Base-by-base conservation (phyloP, 2,329 filamentous ascomycete genomes). In the Ceratocystis colombiana region DNA sequence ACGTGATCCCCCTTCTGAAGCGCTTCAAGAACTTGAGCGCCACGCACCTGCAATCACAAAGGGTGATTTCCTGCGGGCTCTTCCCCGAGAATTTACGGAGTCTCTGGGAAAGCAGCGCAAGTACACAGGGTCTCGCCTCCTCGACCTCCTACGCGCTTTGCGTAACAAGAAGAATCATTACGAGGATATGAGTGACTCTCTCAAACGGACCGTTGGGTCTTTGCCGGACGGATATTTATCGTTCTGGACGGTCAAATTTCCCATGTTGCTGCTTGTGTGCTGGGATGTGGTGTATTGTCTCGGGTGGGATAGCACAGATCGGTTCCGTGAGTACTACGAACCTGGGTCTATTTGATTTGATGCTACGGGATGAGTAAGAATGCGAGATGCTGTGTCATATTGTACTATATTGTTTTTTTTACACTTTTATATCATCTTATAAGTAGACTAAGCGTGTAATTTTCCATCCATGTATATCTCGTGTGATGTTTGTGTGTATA, bases 161-260 rank as follows among this genome's bases (percentile, higher is more conserved):
- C 82, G 94, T 28, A 99, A 99, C 77, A 99, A 99, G 82, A 89
- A 89, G 72, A 96, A 97, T 70, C 94, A 99, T 73, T 99, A 96
- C 74, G 92, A 96, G 72, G 94, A 99, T 74, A 93, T 99, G 89
- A 83, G 89, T 5, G 88, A 92, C 15, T 78, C 84, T 62, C 82
- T 96, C 69, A 93, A 82, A 71, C 78, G 78, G 68, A 74, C 75
- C 37, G 89, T 96, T 0, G 91, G 90, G 0, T 77, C 85, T 7
- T 73, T 93, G 68, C 88, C 90, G 0, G 86, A 90, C 15, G 90
- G 89, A 0, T 96, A 96, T 73, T 77, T 96, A 57, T 80, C 80
- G 10, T 96, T 95, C 72, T 96, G 91, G 89, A 88, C 88, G 0
- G 79, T 83, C 6, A 80, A 84, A 67, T 96, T 96, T 72, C 90